Base-by-base conservation (phyloP, 2,329 filamentous ascomycete species). In the Ophiognomonia clavigignenti-juglandacearum region DNA sequence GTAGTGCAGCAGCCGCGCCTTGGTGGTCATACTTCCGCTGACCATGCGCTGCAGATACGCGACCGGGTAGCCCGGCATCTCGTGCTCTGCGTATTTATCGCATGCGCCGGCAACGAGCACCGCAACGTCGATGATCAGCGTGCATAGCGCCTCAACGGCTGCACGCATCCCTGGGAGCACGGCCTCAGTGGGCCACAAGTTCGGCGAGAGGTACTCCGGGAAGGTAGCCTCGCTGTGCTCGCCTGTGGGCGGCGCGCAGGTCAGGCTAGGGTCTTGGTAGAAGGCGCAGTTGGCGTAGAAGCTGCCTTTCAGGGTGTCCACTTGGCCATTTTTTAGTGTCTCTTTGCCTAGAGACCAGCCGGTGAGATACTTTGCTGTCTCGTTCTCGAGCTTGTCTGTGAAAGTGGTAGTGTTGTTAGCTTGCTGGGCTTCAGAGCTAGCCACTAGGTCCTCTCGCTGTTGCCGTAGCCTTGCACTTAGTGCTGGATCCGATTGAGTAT, bases 1-100 rank as follows among this genome's bases (percentile, higher is more conserved):
- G 67, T 98, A 98, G 69, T 98, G 93, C 57, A 97, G 70, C 23
- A 98, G 73, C 11, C 93, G 76, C 1, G 93, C 93, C 67, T 98
- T 97, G 31, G 89, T 96, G 1, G 87, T 95, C 27, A 83, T 84
- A 40, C 89, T 96, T 0, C 82, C 86, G 63, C 82, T 81, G 39
- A 98, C 92, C 6, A 97, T 87, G 45, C 82, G 81, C 69, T 96
- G 89, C 4, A 98, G 73, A 60, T 95, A 96, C 1, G 86, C 87
- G 4, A 68, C 61, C 39, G 81, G 80, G 61, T 97, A 97, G 3
- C 74, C 86, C 0, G 80, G 70, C 36, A 97, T 88, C 54, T 95
- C 88, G 47, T 78, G 74, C 61, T 82, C 76, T 2, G 91, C 93
- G 66, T 89, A 97, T 46, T 77, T 78, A 69, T 96, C 92, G 66